Base-by-base conservation (phyloP, 2,329 filamentous ascomycete genomes). In the Trichoderma hamatum region DNA sequence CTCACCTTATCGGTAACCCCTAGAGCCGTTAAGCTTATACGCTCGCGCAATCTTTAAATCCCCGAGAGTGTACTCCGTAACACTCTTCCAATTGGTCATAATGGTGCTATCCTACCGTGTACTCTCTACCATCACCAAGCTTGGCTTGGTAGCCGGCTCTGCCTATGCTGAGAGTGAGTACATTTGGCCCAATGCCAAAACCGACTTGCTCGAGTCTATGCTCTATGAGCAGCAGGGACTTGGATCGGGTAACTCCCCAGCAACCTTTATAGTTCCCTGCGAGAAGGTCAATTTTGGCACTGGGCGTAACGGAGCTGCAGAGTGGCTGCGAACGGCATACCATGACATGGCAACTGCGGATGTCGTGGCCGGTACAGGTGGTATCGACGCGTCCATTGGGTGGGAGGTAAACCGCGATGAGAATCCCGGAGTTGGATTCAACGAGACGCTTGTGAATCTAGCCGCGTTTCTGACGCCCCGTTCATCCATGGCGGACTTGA, bases 281-380 rank as follows among this genome's bases (percentile, higher is more conserved):
- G 65, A 69, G 1, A 51, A 39, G 21, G 70, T 71, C 10, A 7
- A 30, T 6, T 69, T 69, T 54, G 68, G 68, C 59, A 72, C 43
- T 11, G 68, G 68, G 7, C 68, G 68, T 2, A 69, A 54, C 32
- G 68, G 68, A 10, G 62, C 76, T 3, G 76, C 75, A 5, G 76
- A 78, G 72, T 78, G 76, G 76, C 72, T 78, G 46, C 74, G 76
- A 4, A 77, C 76, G 5, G 75, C 74, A 5, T 78, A 76, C 70
- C 76, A 78, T 62, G 76, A 78, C 68, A 74, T 75, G 30, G 73
- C 73, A 30, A 78, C 75, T 7, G 72, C 74, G 14, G 72, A 78
- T 69, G 73, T 72, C 10, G 70, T 67, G 2, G 67, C 72, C 1
- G 76, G 76, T 16, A 71, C 70, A 2, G 76, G 76, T 28, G 76